Base-by-base conservation (phyloP, 768 basidiomycete species). In the Rhodotorula graminis region DNA sequence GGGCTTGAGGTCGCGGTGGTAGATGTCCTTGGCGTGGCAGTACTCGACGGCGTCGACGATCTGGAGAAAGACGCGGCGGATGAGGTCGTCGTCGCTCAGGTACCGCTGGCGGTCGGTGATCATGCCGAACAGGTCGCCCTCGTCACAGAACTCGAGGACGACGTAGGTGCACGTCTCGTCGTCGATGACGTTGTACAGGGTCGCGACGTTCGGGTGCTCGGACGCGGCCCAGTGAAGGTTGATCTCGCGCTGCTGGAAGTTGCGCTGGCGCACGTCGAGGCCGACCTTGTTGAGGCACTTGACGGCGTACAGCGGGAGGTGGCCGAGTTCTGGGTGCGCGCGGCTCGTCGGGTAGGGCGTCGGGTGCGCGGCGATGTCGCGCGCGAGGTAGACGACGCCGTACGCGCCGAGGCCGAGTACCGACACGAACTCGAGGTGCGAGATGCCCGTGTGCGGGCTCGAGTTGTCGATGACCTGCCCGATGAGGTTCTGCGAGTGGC, bases 1-100 rank as follows among this genome's bases (percentile, higher is more conserved):
- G 10, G 95, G 95, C 84, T 98, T 99, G 79, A 99, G 83, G 81
- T 98, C 95, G 58, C 95, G 90, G 81, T 98, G 95, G 83, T 91
- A 95, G 78, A 99, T 92, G 58, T 91, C 91, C 61, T 90, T 84
- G 29, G 86, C 86, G 81, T 99, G 95, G 81, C 92, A 93, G 81
- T 93, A 90, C 77, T 92, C 89, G 79, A 97, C 90, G 12, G 92
- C 91, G 78, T 95, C 92, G 76, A 97, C 84, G 76, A 99, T 86
- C 81, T 99, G 95, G 67, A 93, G 84, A 83, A 97, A 98, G 75
- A 95, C 89, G 73, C 88, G 85, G 79, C 88, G 91, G 83, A 97
- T 94, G 69, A 95, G 85, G 33, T 83, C 82, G 81, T 93, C 89
- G 77, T 92, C 85, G 42, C 93, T 93, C 66, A 82, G 80, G 79